Evolutionary conservation across 768 basidiomycete genomes (phyloP).

Genomic region (Mycena metata): DNA sequence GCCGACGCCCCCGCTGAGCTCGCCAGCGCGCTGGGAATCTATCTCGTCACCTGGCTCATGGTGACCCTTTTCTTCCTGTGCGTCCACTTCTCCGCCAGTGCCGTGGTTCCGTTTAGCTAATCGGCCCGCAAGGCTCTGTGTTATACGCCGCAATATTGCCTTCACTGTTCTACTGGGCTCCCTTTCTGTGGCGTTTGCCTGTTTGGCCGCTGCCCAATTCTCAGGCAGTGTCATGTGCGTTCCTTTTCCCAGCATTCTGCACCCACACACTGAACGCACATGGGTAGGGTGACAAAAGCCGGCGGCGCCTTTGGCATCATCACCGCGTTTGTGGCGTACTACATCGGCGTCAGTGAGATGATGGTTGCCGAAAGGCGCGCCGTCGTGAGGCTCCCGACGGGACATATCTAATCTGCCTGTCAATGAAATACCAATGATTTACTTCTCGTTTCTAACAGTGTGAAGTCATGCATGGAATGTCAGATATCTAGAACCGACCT

Average conservation of each 20-base stretch:
- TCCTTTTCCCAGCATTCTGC: not conserved
- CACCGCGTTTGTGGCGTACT: slow-evolving; percentile 63
- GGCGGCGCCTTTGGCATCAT: slow-evolving; percentile 62
- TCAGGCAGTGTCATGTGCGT: slow-evolving; percentile 46
- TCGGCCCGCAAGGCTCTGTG: slow-evolving; percentile 47
- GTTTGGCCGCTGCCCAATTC: slow-evolving; percentile 59
- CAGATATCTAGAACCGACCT: too few species aligned
- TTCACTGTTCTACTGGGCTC: slow-evolving; percentile 56
- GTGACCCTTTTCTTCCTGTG: slow-evolving; percentile 75
- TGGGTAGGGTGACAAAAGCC: slow-evolving; percentile 50
- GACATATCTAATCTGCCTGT: too few species aligned
- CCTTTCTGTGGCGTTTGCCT: slow-evolving; percentile 56
- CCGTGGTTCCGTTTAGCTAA: too few species aligned
- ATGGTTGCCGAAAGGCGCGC: slow-evolving; percentile 57
- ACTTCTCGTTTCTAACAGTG: too few species aligned
- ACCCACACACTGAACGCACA: slow-evolving; percentile 31
- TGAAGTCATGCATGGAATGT: too few species aligned
- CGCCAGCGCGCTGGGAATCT: slow-evolving; percentile 73
- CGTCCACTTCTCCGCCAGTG: slow-evolving; percentile 35
- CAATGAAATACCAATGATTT: too few species aligned
- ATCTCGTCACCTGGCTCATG: slow-evolving; percentile 76
- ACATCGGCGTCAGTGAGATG: slow-evolving; percentile 60
- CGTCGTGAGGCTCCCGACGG: slow-evolving; percentile 51
- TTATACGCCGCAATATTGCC: slow-evolving; percentile 55
- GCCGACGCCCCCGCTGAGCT: slow-evolving; percentile 52